Evolutionary conservation across 192 early-diverging fungal genomes (phyloP), one percentile per base, ranked within the genome.

Genomic region (Backusella macrospora): DNA sequence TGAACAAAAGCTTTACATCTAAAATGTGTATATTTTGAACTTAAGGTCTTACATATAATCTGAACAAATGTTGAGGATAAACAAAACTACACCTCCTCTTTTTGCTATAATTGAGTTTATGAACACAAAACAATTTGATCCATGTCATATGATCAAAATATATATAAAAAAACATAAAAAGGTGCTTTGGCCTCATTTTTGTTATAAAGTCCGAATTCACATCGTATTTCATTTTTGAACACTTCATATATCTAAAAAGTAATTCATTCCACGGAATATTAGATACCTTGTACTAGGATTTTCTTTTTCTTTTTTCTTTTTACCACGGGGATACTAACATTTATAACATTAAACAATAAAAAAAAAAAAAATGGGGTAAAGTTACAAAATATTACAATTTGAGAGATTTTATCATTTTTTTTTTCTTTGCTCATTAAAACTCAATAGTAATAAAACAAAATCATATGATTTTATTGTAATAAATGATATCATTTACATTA

Each of bases 111-210:
- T 34, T 34, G 29, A 2, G 29, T 34, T 34, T 34, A 34, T 52
- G 49, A 52, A 52, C 49, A 52, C 49, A 52, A 52, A 52, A 16
- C 49, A 52, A 52, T 52, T 52, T 52, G 49, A 52, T 52, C 16
- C 1, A 34, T 34, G 8, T 59, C 52, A 59, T 59, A 26, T 59
- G 52, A 3, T 9, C 12, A 23, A 2, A 34, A 34, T 34, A 34
- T 34, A 34, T n/a, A n/a, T n/a, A n/a, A n/a, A n/a, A 26, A 26
- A 59, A 59, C 6, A 26, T 13, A 23, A 59, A 59, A 59, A 59
- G 52, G 52, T 59, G 52, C 52, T 59, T 59, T 59, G 52, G n/a
- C 52, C 52, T 59, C 52, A 59, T 23, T 59, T 59, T 59, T 59
- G 52, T 59, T 59, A 59, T 23, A 18, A 59, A 59, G 52, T 59